Base-by-base conservation (phyloP, 2,329 filamentous ascomycete genomes). In the Talaromyces sp. region DNA sequence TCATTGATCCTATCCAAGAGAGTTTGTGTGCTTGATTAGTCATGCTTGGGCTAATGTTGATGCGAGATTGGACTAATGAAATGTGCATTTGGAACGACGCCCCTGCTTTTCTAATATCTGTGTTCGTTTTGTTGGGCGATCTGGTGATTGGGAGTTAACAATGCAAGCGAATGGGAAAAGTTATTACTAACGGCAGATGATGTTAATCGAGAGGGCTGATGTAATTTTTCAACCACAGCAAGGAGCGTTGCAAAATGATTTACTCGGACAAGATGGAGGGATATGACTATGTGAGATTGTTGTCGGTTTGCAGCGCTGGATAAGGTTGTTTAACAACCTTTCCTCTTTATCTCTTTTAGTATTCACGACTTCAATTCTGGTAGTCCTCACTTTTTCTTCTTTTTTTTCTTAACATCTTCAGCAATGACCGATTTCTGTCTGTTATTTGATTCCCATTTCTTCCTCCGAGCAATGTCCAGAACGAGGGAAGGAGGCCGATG, bases 1-100 rank as follows among this genome's bases (percentile, higher is more conserved):
- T 75, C 18, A 57, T 57, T 61, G 71, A 75, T 61, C 65, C 71
- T 7, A 68, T 73, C 42, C 70, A 72, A 37, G 73, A 67, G 52
- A 71, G 74, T 60, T 64, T 77, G 18, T 76, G 76, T 66, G 70
- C 71, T 64, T 76, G 69, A 65, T 39, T n/a, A 31, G 4, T 9
- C 21, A 18, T 8, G n/a, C 6, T 9, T 6, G 12, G 40, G 18
- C 16, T 21, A 3, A 25, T n/a, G 18, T 14, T n/a, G 5, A 18
- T 23, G 52, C 14, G 12, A 40, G 31, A 28, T n/a, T 39, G 11
- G 54, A 9, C 23, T 57, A 40, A 40, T 1, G 21, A 40, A n/a
- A 7, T 31, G 54, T 25, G 54, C 35, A 42, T 56, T 56, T 57
- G 55, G 28, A 31, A 16, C 37, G 48, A 55, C 21, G 21, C 25